Conservation (phyloP, 2,329 filamentous ascomycete species). For the Pleochaeta shiraiana region DNA sequence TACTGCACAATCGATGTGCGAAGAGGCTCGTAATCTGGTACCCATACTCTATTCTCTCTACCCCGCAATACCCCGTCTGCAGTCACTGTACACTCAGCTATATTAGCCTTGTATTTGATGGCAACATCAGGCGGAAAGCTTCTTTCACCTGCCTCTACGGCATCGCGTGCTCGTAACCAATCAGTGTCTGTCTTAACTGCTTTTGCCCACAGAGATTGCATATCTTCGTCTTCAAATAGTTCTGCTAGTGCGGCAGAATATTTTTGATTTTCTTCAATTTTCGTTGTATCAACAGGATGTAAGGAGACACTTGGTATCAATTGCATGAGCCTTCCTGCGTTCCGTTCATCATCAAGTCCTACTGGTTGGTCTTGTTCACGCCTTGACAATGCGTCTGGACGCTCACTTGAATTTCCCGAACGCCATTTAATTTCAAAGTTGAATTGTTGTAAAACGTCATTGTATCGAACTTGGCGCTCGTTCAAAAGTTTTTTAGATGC, state of each 20-base stretch:
- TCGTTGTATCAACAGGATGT: background rate
- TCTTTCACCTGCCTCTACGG: background rate
- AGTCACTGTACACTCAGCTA: background rate
- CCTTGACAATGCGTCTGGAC: background rate
- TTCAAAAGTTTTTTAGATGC: background rate
- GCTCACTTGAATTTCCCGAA: background rate
- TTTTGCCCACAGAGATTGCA: background rate
- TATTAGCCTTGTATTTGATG: background rate
- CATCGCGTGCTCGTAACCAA: background rate
- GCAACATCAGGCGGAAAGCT: background rate
- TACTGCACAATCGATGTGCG: no score
- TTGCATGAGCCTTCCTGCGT: background rate
- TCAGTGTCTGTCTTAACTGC: background rate
- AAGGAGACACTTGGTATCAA: background rate
- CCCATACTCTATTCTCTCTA: background rate
- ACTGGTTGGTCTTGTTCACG: background rate
- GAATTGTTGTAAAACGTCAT: background rate
- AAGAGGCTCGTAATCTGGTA: no score
- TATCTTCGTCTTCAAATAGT: background rate
- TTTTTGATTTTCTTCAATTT: no score
- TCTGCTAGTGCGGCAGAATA: background rate
- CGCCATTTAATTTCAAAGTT: background rate
- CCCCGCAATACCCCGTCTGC: background rate
- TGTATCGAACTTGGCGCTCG: background rate
- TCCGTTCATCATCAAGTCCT: background rate